These are phyloP conservation scores for Aurifilum marmelostoma DNA, from an alignment of 2,329 filamentous ascomycete species.

Conservation along the genomic window DNA sequence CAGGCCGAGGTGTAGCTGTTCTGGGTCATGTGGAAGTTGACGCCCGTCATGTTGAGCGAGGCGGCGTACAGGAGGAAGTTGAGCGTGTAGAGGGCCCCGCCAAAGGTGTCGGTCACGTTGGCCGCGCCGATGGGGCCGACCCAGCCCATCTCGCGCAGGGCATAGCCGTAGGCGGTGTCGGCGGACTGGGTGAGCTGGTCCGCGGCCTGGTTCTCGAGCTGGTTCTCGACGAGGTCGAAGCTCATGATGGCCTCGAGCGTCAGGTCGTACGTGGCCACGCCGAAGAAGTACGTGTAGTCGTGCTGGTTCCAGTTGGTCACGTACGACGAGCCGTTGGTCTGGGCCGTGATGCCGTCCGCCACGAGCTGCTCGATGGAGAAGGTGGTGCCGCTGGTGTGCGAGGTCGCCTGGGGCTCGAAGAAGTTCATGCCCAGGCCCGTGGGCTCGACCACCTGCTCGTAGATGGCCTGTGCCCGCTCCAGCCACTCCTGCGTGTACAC, in stretches of 20 bases:
- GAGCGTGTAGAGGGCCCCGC: slow-evolving; percentile 53
- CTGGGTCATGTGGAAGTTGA: slow-evolving; percentile 58
- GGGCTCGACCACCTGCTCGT: slow-evolving; percentile 48
- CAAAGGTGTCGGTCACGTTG: slow-evolving; percentile 52
- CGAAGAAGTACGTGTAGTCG: slow-evolving; percentile 57
- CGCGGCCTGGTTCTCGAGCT: slow-evolving; percentile 50
- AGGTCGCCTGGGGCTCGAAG: slow-evolving; percentile 53
- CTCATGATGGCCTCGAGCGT: slow-evolving; percentile 50
- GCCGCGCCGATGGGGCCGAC: slow-evolving; percentile 52
- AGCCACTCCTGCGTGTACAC: slow-evolving; percentile 51
- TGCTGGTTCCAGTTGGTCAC: slow-evolving; percentile 53
- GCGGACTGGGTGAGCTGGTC: slow-evolving; percentile 46
- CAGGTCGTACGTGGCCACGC: slow-evolving; percentile 47
- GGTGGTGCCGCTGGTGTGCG: slow-evolving; percentile 54
- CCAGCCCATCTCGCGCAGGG: slow-evolving; percentile 55
- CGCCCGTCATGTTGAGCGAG: slow-evolving; percentile 49
- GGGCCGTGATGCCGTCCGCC: slow-evolving; percentile 41
- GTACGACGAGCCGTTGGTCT: slow-evolving; percentile 38
- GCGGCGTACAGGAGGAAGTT: slow-evolving; percentile 56
- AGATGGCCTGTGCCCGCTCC: slow-evolving; percentile 47
- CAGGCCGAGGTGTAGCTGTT: slow-evolving; percentile 55
- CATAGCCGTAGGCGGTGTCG: slow-evolving; percentile 48
- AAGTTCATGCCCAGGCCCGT: slow-evolving; percentile 44
- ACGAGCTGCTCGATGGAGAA: slow-evolving; percentile 49
- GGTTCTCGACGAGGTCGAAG: slow-evolving; percentile 48